A percentile compares a stretch with the other conserved stretches of the same genome.
Conservation (phyloP, 1,284 basidiomycete species). For the Cutaneotrichosporon sp. region DNA sequence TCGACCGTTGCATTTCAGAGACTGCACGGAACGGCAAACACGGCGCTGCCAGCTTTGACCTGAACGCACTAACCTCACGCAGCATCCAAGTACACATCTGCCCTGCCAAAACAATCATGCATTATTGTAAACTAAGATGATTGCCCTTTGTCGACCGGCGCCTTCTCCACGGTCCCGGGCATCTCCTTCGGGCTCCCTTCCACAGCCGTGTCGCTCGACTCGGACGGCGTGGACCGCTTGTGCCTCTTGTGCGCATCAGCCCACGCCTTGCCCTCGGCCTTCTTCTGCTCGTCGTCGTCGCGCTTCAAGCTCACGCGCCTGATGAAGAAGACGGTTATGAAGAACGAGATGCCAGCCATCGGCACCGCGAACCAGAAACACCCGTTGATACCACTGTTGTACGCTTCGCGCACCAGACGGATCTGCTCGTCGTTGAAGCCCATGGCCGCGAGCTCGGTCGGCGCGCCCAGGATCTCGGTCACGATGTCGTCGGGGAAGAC, state of each 20-base stretch:
- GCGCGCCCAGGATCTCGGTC: slow-evolving; percentile 27
- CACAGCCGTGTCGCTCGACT: not conserved
- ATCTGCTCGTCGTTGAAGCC: slow-evolving; percentile 23
- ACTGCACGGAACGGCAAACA: too few species aligned
- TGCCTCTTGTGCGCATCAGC: slow-evolving; percentile 26
- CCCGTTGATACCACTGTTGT: slow-evolving; percentile 31
- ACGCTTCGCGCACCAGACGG: slow-evolving; percentile 26
- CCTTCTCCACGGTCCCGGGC: not conserved
- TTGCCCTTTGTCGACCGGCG: not conserved
- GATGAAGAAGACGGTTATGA: slow-evolving; percentile 40
- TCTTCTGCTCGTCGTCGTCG: slow-evolving; percentile 36
- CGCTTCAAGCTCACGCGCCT: slow-evolving; percentile 34
- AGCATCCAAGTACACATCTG: too few species aligned
- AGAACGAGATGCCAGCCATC: slow-evolving; percentile 31
- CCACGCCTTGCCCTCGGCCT: slow-evolving; percentile 35
- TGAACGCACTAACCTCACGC: too few species aligned
- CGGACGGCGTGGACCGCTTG: slow-evolving; percentile 2
- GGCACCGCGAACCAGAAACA: slow-evolving; percentile 40
- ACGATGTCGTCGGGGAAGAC: slow-evolving; percentile 5
- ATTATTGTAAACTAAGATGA: not conserved
- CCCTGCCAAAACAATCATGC: not conserved
- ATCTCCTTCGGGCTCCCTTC: not conserved
- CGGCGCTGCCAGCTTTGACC: too few species aligned
- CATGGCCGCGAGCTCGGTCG: slow-evolving; percentile 28
- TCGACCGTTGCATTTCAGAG: too few species aligned